A percentile compares a stretch with the other conserved stretches of the same genome.
phyloP scores from a whole-genome alignment of 2,329 filamentous ascomycete genomes.

The Aspergillus unguis region DNA sequence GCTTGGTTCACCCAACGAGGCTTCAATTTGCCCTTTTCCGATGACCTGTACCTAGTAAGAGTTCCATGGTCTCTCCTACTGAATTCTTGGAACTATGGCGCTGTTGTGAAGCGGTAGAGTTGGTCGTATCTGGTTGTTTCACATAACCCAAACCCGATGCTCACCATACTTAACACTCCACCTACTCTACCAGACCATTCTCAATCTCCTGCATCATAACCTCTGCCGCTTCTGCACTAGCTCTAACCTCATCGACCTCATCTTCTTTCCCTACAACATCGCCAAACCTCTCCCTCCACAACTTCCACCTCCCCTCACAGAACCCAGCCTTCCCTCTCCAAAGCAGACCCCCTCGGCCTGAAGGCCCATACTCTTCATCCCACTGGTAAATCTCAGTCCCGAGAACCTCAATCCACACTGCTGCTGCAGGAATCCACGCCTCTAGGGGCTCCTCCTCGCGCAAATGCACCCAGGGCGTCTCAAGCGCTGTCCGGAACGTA shows the following conservation, averaged over 20 bases:
- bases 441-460: not conserved
- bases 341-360: conserved; percentile 9
- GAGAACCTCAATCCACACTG: conserved; percentile 13
- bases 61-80: no score
- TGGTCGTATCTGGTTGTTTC: no score
- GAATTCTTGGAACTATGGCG: no score
- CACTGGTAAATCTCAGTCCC: conserved; percentile 13
- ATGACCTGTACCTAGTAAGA: no score
- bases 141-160: no score
- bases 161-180: not conserved
- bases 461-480: conserved; percentile 1
- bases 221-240: conserved; percentile 5
- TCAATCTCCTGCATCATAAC: conserved; percentile 14
- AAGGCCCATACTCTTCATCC: conserved; percentile 10
- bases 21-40: no score
- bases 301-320: conserved; percentile 8
- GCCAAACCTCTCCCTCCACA: conserved; percentile 14
- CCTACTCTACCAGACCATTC: conserved; percentile 3
- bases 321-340: conserved; percentile 14
- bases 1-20: no score
- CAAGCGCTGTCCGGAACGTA: conserved; percentile 5
- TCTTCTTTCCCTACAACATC: not conserved
- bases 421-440: conserved; percentile 10
- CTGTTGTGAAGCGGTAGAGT: no score
- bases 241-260: not conserved